Evolutionary conservation across 805 yeast species (phyloP), one percentile per base, ranked within the genome.

Genomic region (Suhomyces sp.): DNA sequence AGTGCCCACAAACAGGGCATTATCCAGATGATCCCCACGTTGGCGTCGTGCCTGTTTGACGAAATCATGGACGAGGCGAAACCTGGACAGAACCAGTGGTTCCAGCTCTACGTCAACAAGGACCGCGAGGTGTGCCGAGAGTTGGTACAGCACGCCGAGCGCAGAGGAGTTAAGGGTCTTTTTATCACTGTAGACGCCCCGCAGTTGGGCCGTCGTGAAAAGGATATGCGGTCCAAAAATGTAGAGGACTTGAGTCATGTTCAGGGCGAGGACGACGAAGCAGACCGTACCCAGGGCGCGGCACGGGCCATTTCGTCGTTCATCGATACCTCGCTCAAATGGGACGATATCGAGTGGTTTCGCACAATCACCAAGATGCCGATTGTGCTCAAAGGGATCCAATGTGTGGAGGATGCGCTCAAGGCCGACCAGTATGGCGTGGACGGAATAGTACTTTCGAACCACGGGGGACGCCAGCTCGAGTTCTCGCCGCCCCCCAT

Each of bases 21-120:
- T 29, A 83, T 87, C 51, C 97, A 92, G 69, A 92, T 92, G 98
- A 85, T 92, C 52, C 92, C 97, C 4, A 92, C 97, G 1, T 76
- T 90, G 60, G 93, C 97, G 0, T 87, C 96, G 5, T 89, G 91
- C 65, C 84, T 96, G 2, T 79, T 89, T 57, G 94, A 90, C 59
- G 97, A 91, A 65, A 87, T 91, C 54, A 82, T 86, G 3, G 89
- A 81, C 52, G 88, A 85, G 4, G 84, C 86, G 27, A 70, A 69
- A 1, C 82, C 80, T 12, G 77, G 76, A 39, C 76, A 70, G 51
- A 65, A 72, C 15, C 80, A 77, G 49, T 78, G 81, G 79, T 69
- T 73, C 53, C 84, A 80, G 57, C 66, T 77, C 39, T 80, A 80
- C 57, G 81, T 79, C 43, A 70, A 74, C 43, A 61, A 67, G 2